phyloP scores from a whole-genome alignment of 345 rosid genomes.

The Raphanus sativus region DNA sequence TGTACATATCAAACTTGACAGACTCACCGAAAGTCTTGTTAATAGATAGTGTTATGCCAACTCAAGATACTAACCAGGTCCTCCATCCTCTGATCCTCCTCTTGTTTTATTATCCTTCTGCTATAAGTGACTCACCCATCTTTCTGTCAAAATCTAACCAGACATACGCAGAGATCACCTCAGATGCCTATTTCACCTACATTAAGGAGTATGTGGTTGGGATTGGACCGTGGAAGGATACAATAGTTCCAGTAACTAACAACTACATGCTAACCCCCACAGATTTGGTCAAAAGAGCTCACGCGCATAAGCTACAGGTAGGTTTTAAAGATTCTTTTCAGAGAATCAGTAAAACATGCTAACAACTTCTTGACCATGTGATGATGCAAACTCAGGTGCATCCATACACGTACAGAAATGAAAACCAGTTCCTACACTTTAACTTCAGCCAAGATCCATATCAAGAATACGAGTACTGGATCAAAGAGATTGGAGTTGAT shows the following conservation, averaged over 20 bases:
- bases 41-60: constrained; percentile 65
- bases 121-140: background rate
- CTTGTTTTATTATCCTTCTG: background rate
- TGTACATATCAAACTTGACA: constrained; percentile 61
- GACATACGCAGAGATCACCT: constrained; percentile 90
- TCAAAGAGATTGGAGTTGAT: constrained; percentile 71
- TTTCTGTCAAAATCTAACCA: constrained; percentile 34
- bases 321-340: background rate
- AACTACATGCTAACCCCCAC: constrained; percentile 67
- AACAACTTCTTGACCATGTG: constrained; percentile 11
- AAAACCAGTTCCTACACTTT: constrained; percentile 55
- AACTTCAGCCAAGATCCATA: constrained; percentile 81
- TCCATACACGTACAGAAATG: constrained; percentile 84
- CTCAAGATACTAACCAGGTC: constrained; percentile 96
- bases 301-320: constrained; percentile 71
- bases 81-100: constrained; percentile 25
- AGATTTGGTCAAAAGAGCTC: constrained; percentile 90
- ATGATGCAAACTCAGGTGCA: constrained; percentile 63
- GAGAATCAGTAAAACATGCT: background rate
- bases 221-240: constrained; percentile 98
- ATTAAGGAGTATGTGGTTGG: constrained; percentile 84
- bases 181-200: constrained; percentile 66
- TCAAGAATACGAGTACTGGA: constrained; percentile 75
- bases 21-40: constrained; percentile 75
- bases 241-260: constrained; percentile 62